Conservation (phyloP, 805 yeast genomes). For the Lipomyces sp. region DNA sequence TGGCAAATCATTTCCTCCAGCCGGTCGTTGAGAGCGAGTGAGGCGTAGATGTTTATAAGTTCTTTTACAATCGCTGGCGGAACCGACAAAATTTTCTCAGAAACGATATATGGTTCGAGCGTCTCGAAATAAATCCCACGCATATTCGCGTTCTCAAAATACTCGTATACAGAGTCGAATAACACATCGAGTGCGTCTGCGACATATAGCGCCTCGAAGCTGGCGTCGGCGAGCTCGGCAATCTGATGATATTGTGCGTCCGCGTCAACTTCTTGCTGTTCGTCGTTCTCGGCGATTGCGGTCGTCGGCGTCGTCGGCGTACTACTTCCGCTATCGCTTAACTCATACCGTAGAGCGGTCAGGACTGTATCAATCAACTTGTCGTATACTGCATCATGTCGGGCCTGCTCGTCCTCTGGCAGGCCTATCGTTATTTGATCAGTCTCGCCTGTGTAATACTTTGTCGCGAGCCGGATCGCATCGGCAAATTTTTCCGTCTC, state of each 20-base stretch:
- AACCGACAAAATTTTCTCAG: slow-evolving; percentile 53
- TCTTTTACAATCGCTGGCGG: slow-evolving; percentile 69
- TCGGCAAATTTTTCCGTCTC: slow-evolving; percentile 54
- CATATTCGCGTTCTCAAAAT: slow-evolving; percentile 47
- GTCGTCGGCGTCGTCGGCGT: slow-evolving; percentile 29
- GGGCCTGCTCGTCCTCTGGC: slow-evolving; percentile 52
- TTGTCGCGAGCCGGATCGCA: slow-evolving; percentile 62
- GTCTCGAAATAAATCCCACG: slow-evolving; percentile 54
- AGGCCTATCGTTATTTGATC: slow-evolving; percentile 61
- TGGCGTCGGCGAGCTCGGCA: slow-evolving; percentile 45
- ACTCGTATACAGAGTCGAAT: slow-evolving; percentile 55
- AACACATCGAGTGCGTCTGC: slow-evolving; percentile 47
- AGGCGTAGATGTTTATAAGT: slow-evolving; percentile 59
- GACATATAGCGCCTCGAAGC: slow-evolving; percentile 52
- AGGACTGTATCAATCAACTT: slow-evolving; percentile 62
- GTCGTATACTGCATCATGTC: slow-evolving; percentile 57
- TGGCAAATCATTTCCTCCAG: slow-evolving; percentile 73
- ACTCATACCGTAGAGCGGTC: slow-evolving; percentile 55
- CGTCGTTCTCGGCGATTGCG: slow-evolving; percentile 15
- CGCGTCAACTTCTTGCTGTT: slow-evolving; percentile 37
- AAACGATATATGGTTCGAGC: slow-evolving; percentile 58
- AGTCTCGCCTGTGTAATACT: slow-evolving; percentile 56
- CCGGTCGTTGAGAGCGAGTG: slow-evolving; percentile 51
- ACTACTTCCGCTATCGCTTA: slow-evolving; percentile 41
- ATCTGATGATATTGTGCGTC: slow-evolving; percentile 42